Base-by-base conservation (phyloP, 108 stramenopile genomes). In the Conticribra guillardii region DNA sequence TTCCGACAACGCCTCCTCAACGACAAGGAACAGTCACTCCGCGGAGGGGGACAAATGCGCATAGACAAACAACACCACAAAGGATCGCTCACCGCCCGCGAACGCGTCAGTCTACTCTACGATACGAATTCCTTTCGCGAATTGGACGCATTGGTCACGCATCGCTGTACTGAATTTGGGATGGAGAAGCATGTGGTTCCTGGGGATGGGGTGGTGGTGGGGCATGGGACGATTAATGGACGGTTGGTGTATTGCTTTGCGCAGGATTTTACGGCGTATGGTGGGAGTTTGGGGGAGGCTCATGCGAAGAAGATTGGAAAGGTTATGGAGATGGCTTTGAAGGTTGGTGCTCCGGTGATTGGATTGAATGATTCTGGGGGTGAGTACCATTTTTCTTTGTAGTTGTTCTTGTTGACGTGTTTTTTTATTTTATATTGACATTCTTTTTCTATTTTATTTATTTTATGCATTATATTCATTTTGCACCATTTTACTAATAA, bases 301-400 rank as follows among this genome's bases (percentile, higher is more conserved):
- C 95, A 99, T 77, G 99, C 99, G 2, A 83, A 98, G 82, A 99
- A 99, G 78, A 99, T 99, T 70, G 90, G 96, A 68, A 99, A 99
- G 83, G 75, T 99, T 69, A 99, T 99, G 99, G 98, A 99, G 58
- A 96, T 97, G 94, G 97, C 97, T 0, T 55, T 85, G 69, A 74
- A 93, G 54, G 91, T 96, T 7, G 97, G 98, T 3, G 96, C 93
- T 16, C 99, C 99, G 24, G 93, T 99, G 17, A 97, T 99, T 59
- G 99, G 99, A 21, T 81, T 99, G 50, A 98, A 98, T 74, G 99
- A 99, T 84, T 95, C 94, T 51, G 99, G 99, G 4, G 98, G 99
- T 57, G 57, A 76, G 67, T 31, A 26, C 3, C 2, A 3, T 22
- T 21, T 11, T 28, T 64, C 24, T 31, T 19, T 52, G 15, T 21